Conservation (phyloP, 805 yeast genomes). For the Scheffersomyces ergatensis region DNA sequence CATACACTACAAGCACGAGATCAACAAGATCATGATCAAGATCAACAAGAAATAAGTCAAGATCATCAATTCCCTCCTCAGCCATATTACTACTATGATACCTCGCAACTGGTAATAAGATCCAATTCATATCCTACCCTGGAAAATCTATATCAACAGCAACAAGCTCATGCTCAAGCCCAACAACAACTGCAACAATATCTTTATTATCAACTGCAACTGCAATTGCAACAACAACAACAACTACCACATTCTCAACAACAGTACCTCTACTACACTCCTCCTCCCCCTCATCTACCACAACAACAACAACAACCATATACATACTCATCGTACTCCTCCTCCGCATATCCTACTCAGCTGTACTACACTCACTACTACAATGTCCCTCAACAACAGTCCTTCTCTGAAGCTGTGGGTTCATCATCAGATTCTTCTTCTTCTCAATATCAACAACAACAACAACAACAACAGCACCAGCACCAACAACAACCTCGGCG, state of each 20-base stretch:
- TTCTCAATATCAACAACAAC: background rate
- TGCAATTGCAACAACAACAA: background rate
- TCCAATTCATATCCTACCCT: background rate
- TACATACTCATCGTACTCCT: background rate
- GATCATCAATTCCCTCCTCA: background rate
- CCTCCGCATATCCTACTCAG: background rate
- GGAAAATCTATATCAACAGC: background rate
- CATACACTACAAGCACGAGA: background rate
- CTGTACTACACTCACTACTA: too few species aligned
- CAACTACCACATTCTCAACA: background rate
- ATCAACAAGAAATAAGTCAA: background rate
- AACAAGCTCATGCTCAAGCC: too few species aligned
- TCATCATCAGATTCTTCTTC: too few species aligned
- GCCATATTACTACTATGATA: background rate
- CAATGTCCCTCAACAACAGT: too few species aligned
- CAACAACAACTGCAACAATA: background rate
- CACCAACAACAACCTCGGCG: conserved; percentile 9
- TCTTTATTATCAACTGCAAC: background rate
- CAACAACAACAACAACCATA: conserved; percentile 3
- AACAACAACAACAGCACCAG: background rate
- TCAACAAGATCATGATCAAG: background rate
- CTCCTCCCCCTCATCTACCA: conserved; percentile 1
- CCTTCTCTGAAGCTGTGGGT: too few species aligned
- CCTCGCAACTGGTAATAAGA: background rate
- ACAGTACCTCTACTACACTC: background rate